Evolutionary conservation across 148 eudicot species (phyloP), one percentile per base, ranked within the genome.

Genomic region (Camellia granthamiana): DNA sequence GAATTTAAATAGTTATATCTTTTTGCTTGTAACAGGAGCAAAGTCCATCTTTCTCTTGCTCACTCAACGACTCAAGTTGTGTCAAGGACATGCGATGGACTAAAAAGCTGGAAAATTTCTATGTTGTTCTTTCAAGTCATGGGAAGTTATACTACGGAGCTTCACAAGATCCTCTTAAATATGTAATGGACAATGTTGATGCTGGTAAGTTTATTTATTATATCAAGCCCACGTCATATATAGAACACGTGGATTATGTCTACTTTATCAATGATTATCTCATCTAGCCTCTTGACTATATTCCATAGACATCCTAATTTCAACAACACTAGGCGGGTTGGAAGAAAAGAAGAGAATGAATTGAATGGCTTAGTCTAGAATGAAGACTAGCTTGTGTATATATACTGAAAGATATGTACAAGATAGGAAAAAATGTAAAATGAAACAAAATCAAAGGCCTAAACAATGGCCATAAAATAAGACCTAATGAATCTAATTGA

Each of bases 1-100:
- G 65, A 60, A 46, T 19, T 81, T 64, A 42, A n/a, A 3, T 49
- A 67, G 62, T 69, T 69, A 30, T 59, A 63, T 58, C 16, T 41
- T 18, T 61, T 62, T 82, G 72, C 60, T 66, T 58, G 13, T 77
- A 62, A 81, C 84, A 93, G 99, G 98, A 86, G 47, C 79, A 85
- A 77, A 82, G 80, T 73, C 88, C 95, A 51, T 75, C 81, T 77
- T 90, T 81, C 83, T 94, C 90, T 12, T 85, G 84, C 69, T 86
- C 93, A 58, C 84, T 91, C 49, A 78, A 83, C 44, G 86, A 89
- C 75, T 85, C 94, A 61, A 84, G 84, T 75, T 79, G 63, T 85
- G 86, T 96, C 69, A 94, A 89, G 86, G 94, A 94, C 84, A 77
- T 96, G 90, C 74, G 79, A 64, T 96, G 99, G 99, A 86, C 86